Conservation (phyloP, 257 asterid species). For the Capsicum pubescens region DNA sequence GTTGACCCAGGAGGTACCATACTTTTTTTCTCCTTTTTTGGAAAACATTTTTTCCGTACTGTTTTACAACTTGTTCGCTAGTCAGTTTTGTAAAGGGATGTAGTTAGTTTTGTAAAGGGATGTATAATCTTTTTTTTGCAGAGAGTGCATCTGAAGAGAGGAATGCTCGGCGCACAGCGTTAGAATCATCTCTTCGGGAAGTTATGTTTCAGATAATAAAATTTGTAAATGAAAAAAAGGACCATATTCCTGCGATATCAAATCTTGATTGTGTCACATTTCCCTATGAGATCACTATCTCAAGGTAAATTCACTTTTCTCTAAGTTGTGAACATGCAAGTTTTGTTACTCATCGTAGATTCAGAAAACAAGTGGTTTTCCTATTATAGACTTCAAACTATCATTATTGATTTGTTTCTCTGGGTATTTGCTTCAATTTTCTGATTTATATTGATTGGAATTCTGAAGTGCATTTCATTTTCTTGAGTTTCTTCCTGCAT, state of each 20-base stretch:
- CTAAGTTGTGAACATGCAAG: background rate
- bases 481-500: constrained; percentile 11
- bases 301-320: constrained; percentile 61
- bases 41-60: background rate
- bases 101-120: background rate
- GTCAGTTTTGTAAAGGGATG: background rate
- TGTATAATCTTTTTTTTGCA: background rate
- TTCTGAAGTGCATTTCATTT: constrained; percentile 8
- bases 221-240: constrained; percentile 97
- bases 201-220: constrained; percentile 90
- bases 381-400: background rate
- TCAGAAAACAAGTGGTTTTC: background rate
- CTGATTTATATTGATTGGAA: constrained; percentile 9
- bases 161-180: constrained; percentile 73
- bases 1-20: constrained; percentile 81
- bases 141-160: constrained; percentile 77
- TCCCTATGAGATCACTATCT: constrained; percentile 91
- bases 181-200: constrained; percentile 87
- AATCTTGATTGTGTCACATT: constrained; percentile 86
- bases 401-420: constrained; percentile 12
- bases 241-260: constrained; percentile 90
- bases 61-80: background rate
- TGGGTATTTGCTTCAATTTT: background rate
- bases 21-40: background rate
- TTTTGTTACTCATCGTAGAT: background rate